Evolutionary conservation across 495 filamentous ascomycete genomes (phyloP), one percentile per base, ranked within the genome.

Genomic region (Penicillium dipodomyicola): DNA sequence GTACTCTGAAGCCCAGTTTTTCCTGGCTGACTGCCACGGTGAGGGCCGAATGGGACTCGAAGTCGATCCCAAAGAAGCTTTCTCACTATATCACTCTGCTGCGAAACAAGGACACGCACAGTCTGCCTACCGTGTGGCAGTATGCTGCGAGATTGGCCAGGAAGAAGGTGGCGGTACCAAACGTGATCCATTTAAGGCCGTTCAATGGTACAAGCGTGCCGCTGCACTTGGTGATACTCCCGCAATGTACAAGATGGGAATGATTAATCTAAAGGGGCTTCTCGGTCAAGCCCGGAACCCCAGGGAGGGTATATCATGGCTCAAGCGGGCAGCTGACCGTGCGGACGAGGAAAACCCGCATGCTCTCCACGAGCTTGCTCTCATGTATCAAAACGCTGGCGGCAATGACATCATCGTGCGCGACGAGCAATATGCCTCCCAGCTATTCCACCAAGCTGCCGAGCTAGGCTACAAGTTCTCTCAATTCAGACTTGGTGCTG

Each of bases 241-340:
- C 0, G 94, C 93, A 23, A 95, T 96, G 92, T 98, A 96, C 75
- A 98, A 98, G 72, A 87, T 97, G 72, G 94, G 94, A 50, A 93
- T 96, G 84, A 96, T 98, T 65, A 77, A 89, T 60, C 80, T 96
- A 27, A 97, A 97, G 69, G 93, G 92, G 20, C 81, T 97, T n/a
- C 83, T 98, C 14, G 92, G 92, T 9, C 93, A 97, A 69, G 81
- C 82, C n/a, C 82, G 80, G 60, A 96, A 91, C 69, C 83, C 87
- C 5, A 82, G 87, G 40, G 94, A 96, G 67, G 92, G 91, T 15
- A 79, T 97, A 27, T 84, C 81, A 41, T 97, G 92, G 92, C 78
- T 98, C 29, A 96, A 96, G 70, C 86, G 92, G 9, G 94, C 94
- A 3, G 92, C 92, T 4, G 92, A 97, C 58, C 82, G 86, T 30